Evolutionary conservation across 164 flowering plant species (phyloP), one percentile per base, ranked within the genome.

Genomic region (Nymphaea thermarum): DNA sequence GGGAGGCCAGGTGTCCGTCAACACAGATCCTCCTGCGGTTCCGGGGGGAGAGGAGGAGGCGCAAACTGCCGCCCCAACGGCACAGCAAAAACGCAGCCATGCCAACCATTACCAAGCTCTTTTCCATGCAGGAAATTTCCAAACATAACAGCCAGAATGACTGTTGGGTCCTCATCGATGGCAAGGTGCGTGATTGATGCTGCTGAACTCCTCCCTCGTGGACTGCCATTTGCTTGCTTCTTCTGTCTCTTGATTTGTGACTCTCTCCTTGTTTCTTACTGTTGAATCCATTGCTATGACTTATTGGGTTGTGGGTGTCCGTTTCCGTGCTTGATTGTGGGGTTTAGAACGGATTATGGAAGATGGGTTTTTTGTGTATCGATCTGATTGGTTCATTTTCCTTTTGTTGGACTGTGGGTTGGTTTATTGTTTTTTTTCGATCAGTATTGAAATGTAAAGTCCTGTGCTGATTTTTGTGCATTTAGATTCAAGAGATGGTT

Each of bases 151-250:
- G 80, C 45, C 76, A 70, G 44, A 85, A 84, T 1, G 95, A 91
- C 67, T 91, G 95, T 71, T 91, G 97, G 97, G 67, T 87, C 62
- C 80, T 87, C 67, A 75, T 91, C 36, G 87, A 87, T 73, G 91
- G 90, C 77, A 89, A 86, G 91, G 97, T 89, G 68, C 15, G 53
- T 8, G 12, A 51, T 51, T 10, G 14, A 51, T 51, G 36, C 57
- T n/a, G 10, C 43, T 5, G 15, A 42, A 17, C 14, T 11, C 18
- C 18, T 12, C 3, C 47, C 41, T 44, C 8, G 51, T 11, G 11
- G 44, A 10, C 14, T n/a, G 3, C 51, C 18, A 42, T 44, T 6
- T 43, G 14, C 47, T 5, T 65, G 18, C n/a, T 65, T 65, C 18
- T 65, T 43, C 51, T 65, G 43, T 16, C 45, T 17, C 42, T 44